These are phyloP conservation scores for Abrus precatorius DNA, from an alignment of 306 rosid species.

Conservation along the genomic window DNA sequence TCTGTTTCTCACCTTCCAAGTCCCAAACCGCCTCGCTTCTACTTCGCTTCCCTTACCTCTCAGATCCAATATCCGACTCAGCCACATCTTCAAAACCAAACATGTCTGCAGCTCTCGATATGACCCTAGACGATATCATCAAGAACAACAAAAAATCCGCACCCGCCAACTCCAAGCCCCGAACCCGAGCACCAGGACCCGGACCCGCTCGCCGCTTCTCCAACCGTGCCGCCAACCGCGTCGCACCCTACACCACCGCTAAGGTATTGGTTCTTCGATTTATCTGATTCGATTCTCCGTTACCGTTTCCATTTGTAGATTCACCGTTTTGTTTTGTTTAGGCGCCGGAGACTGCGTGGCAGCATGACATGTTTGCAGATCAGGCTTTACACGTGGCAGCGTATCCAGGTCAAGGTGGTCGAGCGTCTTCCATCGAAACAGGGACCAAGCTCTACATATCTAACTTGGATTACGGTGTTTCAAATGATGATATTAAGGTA, in stretches of 20 bases:
- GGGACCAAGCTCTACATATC: conserved; percentile 94
- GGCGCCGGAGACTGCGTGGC: conserved; percentile 95
- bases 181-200: conserved; percentile 56
- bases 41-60: no score
- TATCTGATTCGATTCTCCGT: background rate
- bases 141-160: conserved; percentile 88
- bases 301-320: no score
- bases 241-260: conserved; percentile 68
- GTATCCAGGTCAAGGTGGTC: conserved; percentile 57
- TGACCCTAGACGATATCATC: conserved; percentile 90
- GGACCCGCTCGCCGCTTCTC: conserved; percentile 89
- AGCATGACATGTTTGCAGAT: conserved; percentile 84
- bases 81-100: background rate
- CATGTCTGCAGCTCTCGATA: conserved; percentile 80
- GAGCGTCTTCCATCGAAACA: conserved; percentile 88
- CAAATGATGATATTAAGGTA: conserved; percentile 95
- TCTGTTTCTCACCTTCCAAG: no score
- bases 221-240: conserved; percentile 72
- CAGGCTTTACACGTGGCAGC: conserved; percentile 47
- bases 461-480: conserved; percentile 91
- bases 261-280: conserved; percentile 55
- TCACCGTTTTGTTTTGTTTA: conserved; percentile 24
- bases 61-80: no score
- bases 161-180: conserved; percentile 65
- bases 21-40: no score